Percentiles rank a stretch among this genome's conserved stretches.
Conservation (phyloP, 306 rosid species). For the Dalbergia cultrata region DNA sequence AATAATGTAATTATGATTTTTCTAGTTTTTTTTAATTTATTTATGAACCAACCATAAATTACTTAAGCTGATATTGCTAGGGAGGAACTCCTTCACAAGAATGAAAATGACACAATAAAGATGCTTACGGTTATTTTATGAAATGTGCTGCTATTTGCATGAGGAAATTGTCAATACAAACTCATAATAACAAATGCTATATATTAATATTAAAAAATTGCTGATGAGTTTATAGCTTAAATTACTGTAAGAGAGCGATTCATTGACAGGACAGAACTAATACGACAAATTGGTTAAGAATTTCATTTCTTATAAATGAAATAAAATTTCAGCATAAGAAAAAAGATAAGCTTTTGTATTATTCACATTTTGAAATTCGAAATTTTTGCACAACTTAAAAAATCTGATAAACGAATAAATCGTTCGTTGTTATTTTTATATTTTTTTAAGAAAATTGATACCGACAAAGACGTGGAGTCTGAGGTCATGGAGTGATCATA, state of each 20-base stretch:
- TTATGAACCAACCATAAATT: too few relatives aligned
- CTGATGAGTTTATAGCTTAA: too few relatives aligned
- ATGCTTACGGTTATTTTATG: not conserved
- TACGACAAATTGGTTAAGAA: too few relatives aligned
- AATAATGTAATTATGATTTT: too few relatives aligned
- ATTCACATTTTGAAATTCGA: not conserved
- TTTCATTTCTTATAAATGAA: too few relatives aligned
- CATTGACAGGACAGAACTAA: not conserved
- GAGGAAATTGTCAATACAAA: not conserved
- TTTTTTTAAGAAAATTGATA: not conserved
- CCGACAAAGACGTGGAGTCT: conserved; percentile 1
- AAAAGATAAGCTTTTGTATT: not conserved
- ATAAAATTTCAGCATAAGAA: not conserved
- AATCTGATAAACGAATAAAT: not conserved
- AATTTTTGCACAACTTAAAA: too few relatives aligned
- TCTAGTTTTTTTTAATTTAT: too few relatives aligned
- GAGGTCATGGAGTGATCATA: not conserved
- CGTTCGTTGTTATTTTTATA: not conserved
- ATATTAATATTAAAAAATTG: not conserved
- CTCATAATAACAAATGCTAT: not conserved
- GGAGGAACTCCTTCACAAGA: not conserved
- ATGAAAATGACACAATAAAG: not conserved
- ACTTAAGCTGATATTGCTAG: not conserved
- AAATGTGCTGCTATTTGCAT: not conserved
- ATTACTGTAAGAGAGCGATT: not conserved